Evolutionary conservation across 2,329 filamentous ascomycete species (phyloP).

Genomic region (Cryphonectria japonica): DNA sequence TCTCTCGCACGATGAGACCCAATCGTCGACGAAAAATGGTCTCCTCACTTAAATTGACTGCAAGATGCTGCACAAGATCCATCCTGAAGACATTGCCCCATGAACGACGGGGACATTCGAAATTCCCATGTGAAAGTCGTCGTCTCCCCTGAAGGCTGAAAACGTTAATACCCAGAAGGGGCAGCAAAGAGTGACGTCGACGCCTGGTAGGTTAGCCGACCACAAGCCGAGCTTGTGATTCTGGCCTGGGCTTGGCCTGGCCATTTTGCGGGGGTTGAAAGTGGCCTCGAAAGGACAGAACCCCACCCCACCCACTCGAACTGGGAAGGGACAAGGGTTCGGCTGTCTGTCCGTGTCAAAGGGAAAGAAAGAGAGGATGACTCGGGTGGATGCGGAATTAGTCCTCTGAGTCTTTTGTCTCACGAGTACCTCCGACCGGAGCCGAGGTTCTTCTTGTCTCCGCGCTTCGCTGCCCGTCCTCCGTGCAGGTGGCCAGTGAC

Average conservation of each 20-base stretch:
- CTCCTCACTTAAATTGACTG: background rate
- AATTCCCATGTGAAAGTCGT: constrained; percentile 24
- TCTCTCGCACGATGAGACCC: background rate
- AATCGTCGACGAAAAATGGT: background rate
- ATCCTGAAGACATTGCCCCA: background rate
- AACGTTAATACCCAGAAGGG: background rate
- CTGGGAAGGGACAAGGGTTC: background rate
- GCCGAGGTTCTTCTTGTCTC: constrained; percentile 6
- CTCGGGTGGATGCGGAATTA: constrained; percentile 4
- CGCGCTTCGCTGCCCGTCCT: background rate
- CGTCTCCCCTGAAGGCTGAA: background rate
- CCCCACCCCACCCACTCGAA: too few relatives aligned
- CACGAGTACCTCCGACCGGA: constrained; percentile 6
- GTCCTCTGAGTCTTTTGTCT: background rate
- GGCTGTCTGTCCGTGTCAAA: background rate
- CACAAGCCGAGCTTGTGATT: constrained; percentile 29
- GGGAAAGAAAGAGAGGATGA: background rate
- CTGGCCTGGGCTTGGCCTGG: background rate
- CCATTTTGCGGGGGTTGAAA: constrained; percentile 20
- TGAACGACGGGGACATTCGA: background rate
- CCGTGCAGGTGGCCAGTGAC: background rate
- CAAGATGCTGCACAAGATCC: background rate
- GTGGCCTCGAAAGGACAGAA: background rate
- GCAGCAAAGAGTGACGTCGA: constrained; percentile 25
- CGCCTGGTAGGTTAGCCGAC: constrained; percentile 27